phyloP scores from a whole-genome alignment of 192 early-diverging fungal genomes.

The Fimicolochytrium jonesii region DNA sequence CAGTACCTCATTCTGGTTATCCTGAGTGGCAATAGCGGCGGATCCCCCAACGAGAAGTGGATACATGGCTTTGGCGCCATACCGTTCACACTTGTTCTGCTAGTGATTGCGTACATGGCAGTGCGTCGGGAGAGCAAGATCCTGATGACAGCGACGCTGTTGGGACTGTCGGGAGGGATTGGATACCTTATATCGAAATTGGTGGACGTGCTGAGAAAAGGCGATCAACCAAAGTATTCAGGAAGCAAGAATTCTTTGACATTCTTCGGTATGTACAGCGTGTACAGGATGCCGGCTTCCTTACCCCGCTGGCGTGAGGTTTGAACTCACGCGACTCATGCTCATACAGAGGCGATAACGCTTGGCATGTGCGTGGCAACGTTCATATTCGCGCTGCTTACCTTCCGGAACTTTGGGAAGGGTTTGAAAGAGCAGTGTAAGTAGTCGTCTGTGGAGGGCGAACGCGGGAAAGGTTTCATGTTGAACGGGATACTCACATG shows the following conservation, averaged over 20 bases:
- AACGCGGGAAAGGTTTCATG: background rate
- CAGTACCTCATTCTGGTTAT: conserved; percentile 62
- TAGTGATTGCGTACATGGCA: conserved; percentile 63
- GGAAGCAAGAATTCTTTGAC: conserved; percentile 60
- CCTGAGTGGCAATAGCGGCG: background rate
- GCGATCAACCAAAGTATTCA: conserved; percentile 38
- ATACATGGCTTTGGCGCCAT: conserved; percentile 52
- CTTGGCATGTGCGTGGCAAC: conserved; percentile 46
- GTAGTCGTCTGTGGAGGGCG: conserved; percentile 14
- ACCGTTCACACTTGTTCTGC: conserved; percentile 53
- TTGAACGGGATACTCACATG: background rate
- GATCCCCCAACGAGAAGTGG: conserved; percentile 29
- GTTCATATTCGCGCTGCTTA: conserved; percentile 50
- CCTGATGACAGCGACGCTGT: conserved; percentile 57
- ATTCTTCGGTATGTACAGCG: conserved; percentile 57
- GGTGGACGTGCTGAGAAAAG: conserved; percentile 50
- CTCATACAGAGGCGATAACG: conserved; percentile 36
- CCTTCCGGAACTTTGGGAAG: conserved; percentile 62
- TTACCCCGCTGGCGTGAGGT: conserved; percentile 20
- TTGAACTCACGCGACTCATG: too few species aligned
- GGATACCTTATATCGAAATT: conserved; percentile 69
- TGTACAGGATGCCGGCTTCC: background rate
- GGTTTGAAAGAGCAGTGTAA: conserved; percentile 59
- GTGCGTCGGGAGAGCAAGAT: conserved; percentile 61
- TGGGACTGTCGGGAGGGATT: conserved; percentile 56